Evolutionary conservation across 1,284 basidiomycete genomes (phyloP).

Genomic region (Sporisorium exsertum): DNA sequence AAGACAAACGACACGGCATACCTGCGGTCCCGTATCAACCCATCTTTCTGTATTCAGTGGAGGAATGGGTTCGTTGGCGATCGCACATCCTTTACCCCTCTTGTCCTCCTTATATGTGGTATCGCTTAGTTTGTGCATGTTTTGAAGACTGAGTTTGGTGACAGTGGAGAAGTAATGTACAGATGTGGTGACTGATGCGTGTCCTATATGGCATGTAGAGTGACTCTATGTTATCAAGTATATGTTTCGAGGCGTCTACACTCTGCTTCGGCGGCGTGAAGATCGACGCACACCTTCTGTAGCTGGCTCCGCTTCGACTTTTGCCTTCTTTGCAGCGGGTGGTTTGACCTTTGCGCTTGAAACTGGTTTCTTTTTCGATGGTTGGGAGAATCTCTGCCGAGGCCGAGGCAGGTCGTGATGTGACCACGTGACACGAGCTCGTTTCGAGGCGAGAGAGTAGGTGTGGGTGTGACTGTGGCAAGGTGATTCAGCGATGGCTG

Average conservation of each 20-base stretch:
- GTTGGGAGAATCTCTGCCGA: too few relatives aligned
- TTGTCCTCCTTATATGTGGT: neutral
- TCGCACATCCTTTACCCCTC: constrained; percentile 35
- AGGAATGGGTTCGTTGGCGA: constrained; percentile 52
- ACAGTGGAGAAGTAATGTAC: neutral
- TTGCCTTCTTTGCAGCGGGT: constrained; percentile 15
- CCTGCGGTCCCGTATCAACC: constrained; percentile 48
- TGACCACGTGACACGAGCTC: constrained; percentile 7
- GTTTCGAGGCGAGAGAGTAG: neutral
- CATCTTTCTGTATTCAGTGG: constrained; percentile 42
- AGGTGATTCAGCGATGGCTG: constrained; percentile 13
- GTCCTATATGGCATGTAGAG: neutral
- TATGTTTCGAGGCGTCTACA: neutral
- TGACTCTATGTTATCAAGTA: too few relatives aligned
- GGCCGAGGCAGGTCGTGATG: neutral
- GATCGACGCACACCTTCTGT: constrained; percentile 27
- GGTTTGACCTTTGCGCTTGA: constrained; percentile 3
- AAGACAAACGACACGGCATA: constrained; percentile 44
- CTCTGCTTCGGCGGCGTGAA: constrained; percentile 22
- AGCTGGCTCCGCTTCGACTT: constrained; percentile 4
- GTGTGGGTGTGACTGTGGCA: neutral
- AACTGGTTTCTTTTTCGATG: neutral
- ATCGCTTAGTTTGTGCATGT: neutral
- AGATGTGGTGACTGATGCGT: neutral
- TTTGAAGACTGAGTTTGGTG: neutral